Conservation (phyloP, 768 basidiomycete genomes). For the Tremella mesenterica region DNA sequence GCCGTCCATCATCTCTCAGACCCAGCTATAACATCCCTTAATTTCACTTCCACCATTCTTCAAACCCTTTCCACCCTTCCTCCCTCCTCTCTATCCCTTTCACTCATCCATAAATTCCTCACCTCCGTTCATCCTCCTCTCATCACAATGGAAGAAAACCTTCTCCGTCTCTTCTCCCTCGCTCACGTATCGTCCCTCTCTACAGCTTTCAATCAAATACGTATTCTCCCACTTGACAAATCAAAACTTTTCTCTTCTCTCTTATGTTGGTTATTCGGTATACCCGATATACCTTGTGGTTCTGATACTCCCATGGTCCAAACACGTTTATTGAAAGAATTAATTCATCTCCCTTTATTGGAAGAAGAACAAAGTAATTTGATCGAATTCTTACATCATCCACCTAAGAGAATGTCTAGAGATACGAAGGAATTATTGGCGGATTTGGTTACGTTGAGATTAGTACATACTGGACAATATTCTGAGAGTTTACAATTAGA, state of each 20-base stretch:
- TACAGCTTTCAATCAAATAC: conserved; percentile 25
- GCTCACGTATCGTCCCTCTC: conserved; percentile 14
- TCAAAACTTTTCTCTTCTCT: neutral
- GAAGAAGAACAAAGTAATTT: conserved; percentile 28
- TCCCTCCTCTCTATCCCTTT: conserved; percentile 18
- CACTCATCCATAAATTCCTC: conserved; percentile 20
- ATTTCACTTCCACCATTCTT: conserved; percentile 30
- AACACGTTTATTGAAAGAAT: conserved; percentile 11
- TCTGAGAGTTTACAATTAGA: conserved; percentile 31
- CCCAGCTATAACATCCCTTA: conserved; percentile 27
- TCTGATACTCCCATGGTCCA: conserved; percentile 12
- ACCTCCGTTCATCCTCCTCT: neutral
- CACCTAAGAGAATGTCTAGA: conserved; percentile 17
- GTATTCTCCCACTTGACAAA: conserved; percentile 2
- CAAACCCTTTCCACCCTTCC: conserved; percentile 17
- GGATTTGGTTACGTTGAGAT: conserved; percentile 34
- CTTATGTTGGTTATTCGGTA: conserved; percentile 22
- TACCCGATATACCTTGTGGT: conserved; percentile 14
- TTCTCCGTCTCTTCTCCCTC: conserved; percentile 7
- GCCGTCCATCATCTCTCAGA: conserved; percentile 24
- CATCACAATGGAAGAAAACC: neutral
- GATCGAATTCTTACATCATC: conserved; percentile 26
- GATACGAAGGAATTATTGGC: conserved; percentile 22
- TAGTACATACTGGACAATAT: conserved; percentile 39
- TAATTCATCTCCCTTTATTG: conserved; percentile 29